Evolutionary conservation across 805 yeast species (phyloP).

Genomic region (Yamadazyma philogaea): DNA sequence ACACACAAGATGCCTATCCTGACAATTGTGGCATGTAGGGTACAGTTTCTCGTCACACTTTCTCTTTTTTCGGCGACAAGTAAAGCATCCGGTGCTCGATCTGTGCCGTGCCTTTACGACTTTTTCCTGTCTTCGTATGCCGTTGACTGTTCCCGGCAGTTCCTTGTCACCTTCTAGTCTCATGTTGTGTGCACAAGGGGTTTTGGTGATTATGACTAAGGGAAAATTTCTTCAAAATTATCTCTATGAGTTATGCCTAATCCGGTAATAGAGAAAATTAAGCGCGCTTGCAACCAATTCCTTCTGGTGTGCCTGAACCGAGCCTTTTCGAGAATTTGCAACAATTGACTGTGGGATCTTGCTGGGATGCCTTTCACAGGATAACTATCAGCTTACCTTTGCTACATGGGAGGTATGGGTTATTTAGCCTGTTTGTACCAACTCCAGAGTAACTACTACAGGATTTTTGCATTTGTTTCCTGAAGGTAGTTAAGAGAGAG

Average conservation of each 20-base stretch:
- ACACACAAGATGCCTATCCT: constrained; percentile 19
- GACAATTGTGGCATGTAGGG: constrained; percentile 29
- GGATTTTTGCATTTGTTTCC: too few relatives aligned
- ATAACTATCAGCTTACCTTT: too few relatives aligned
- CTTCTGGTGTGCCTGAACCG: too few relatives aligned
- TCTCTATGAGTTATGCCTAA: constrained; percentile 23
- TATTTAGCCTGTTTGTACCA: too few relatives aligned
- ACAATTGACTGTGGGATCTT: too few relatives aligned
- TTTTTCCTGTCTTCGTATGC: constrained; percentile 5
- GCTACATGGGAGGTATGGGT: too few relatives aligned
- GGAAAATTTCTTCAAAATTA: constrained; percentile 1
- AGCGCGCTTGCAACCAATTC: constrained; percentile 27
- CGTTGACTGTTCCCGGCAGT: constrained; percentile 2
- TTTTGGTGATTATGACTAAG: background rate
- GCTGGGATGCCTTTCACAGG: too few relatives aligned
- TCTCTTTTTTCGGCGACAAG: constrained; percentile 28
- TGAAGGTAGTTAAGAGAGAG: too few relatives aligned
- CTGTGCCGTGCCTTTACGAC: constrained; percentile 21
- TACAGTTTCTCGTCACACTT: constrained; percentile 33
- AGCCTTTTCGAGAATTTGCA: too few relatives aligned
- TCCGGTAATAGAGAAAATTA: constrained; percentile 23
- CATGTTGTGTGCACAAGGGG: background rate
- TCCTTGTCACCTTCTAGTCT: background rate
- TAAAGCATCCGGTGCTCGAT: constrained; percentile 27
- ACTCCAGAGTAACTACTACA: too few relatives aligned